phyloP scores from a whole-genome alignment of 2,329 filamentous ascomycete species.

The Sporothrix variecibatus region DNA sequence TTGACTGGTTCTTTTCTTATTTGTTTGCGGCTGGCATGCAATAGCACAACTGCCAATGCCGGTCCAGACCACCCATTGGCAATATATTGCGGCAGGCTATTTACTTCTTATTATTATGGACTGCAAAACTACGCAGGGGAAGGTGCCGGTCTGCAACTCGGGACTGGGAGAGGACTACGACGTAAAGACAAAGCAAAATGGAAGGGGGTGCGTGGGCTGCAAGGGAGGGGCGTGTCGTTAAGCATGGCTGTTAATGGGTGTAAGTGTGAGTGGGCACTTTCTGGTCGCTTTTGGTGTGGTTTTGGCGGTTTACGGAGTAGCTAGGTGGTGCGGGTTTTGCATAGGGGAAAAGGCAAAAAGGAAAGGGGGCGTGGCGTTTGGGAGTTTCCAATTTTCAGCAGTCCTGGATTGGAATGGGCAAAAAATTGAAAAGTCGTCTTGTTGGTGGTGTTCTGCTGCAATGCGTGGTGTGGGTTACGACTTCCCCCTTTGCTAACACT shows the following conservation, averaged over 20 bases:
- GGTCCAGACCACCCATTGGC: constrained; percentile 1
- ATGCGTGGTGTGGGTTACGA: neutral
- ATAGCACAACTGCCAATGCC: neutral
- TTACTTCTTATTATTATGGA: neutral
- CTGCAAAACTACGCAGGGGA: neutral
- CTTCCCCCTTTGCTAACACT: neutral
- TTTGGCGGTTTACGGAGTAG: neutral
- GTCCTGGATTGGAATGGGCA: neutral
- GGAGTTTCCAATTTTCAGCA: constrained; percentile 5
- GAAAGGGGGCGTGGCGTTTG: neutral
- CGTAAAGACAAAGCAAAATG: neutral
- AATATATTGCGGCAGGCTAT: neutral
- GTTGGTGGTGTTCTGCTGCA: neutral
- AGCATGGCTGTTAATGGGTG: neutral
- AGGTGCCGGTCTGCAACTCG: neutral
- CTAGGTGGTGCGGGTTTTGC: neutral
- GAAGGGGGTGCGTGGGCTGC: neutral
- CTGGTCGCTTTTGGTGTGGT: neutral
- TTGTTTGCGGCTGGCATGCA: neutral
- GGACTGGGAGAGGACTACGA: neutral
- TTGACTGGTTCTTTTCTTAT: neutral
- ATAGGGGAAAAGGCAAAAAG: neutral
- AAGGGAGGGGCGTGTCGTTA: neutral
- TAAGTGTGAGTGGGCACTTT: neutral
- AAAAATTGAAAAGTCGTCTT: neutral